Evolutionary conservation across 306 rosid genomes (phyloP), one percentile per base, ranked within the genome.

Genomic region (Inga laurina): DNA sequence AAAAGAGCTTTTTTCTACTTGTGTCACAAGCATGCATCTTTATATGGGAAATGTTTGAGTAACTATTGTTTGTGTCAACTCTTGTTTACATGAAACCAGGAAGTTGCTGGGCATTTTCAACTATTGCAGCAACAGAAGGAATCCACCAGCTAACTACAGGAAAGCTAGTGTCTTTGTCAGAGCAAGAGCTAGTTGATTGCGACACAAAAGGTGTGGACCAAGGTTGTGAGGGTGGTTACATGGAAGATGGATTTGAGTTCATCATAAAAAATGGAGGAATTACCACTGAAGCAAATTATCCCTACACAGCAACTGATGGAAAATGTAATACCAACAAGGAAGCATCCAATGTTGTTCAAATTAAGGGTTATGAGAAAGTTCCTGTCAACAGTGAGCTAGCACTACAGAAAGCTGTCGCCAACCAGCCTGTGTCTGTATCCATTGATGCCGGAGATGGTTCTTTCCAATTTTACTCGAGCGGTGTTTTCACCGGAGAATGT

Each of bases 401-500:
- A 30, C 75, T 87, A 0, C 54, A 65, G 0, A 81, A 81, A 67
- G 85, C 87, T 0, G 90, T 87, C 13, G 79, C 85, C 0, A 65
- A 81, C 11, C 90, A 87, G 24, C 90, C 87, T 0, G 85, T 87
- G 5, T 87, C 87, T 3, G 83, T 84, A 57, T 35, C 89, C 1
- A 84, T 87, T 18, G 84, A 83, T 73, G 87, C 90, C 3, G 43
- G 70, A 45, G 81, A 44, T 5, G 2, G 15, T 7, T 44, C 48
- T 22, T 87, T 87, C 79, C 54, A 34, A 35, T 81, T 84, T 59
- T 87, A 84, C 7, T 77, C 85, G 0, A 49, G 76, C 24, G 90
- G 87, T 0, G 21, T 67, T 24, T 82, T 73, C 32, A 67, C 83
- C 0, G 87, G 87, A 15, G 75, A 64, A 37, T 43, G 35, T 5